phyloP scores from a whole-genome alignment of 306 rosid species.

The Cucurbita maxima region DNA sequence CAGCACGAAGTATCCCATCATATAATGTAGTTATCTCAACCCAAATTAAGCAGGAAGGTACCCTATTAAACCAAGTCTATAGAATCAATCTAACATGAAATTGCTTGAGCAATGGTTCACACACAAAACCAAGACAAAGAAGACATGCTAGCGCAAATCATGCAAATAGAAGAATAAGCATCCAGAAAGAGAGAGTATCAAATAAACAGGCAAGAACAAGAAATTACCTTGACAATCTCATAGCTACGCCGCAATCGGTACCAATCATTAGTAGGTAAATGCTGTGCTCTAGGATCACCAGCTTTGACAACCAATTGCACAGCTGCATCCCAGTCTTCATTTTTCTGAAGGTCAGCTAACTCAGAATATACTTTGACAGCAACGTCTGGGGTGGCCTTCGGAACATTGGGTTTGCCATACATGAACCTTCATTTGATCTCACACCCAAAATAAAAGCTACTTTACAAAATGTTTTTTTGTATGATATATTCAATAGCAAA shows the following conservation, averaged over 20 bases:
- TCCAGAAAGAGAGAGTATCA: not conserved
- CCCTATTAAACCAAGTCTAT: not conserved
- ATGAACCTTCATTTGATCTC: constrained; percentile 39
- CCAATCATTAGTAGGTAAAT: constrained; percentile 63
- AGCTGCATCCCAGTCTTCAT: constrained; percentile 66
- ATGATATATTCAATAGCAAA: not conserved
- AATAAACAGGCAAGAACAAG: not conserved
- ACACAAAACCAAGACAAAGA: not conserved
- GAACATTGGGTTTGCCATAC: constrained; percentile 93
- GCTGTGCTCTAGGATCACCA: constrained; percentile 66
- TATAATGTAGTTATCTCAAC: not conserved
- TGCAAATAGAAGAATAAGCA: not conserved
- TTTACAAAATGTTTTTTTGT: not conserved
- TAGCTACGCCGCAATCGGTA: constrained; percentile 75
- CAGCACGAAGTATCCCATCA: not conserved
- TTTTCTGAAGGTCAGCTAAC: constrained; percentile 48
- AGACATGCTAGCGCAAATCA: not conserved
- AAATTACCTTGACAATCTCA: constrained; percentile 69
- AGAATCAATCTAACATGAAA: not conserved
- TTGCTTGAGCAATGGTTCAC: not conserved
- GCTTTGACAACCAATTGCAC: constrained; percentile 80
- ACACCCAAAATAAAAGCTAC: not conserved
- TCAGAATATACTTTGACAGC: constrained; percentile 45
- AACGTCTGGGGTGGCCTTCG: constrained; percentile 52
- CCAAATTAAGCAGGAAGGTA: not conserved